These are phyloP conservation scores for Moesziomyces sp. DNA, from an alignment of 1,284 basidiomycete species.

Conservation along the genomic window DNA sequence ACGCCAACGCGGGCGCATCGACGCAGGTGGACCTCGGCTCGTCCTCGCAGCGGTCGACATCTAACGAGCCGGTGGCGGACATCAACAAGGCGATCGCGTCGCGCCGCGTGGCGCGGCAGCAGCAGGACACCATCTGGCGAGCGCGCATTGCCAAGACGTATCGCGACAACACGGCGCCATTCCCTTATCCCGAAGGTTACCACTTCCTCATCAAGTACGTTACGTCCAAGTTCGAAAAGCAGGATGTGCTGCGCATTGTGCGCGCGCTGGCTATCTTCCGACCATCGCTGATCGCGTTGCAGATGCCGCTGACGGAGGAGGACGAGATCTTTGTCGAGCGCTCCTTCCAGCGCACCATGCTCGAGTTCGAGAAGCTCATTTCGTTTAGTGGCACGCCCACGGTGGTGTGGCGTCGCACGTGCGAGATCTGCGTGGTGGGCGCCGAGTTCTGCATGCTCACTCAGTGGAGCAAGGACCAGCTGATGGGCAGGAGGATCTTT, in stretches of 20 bases:
- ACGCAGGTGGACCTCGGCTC: constrained; percentile 38
- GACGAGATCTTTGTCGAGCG: constrained; percentile 81
- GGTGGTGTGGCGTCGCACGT: constrained; percentile 97
- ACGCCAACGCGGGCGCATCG: constrained; percentile 1
- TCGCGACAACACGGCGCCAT: constrained; percentile 56
- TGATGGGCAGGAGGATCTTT: constrained; percentile 65
- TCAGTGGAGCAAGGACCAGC: constrained; percentile 62
- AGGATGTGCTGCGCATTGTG: constrained; percentile 91
- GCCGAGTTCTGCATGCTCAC: constrained; percentile 96
- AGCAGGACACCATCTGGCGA: constrained; percentile 58
- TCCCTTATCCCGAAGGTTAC: constrained; percentile 66
- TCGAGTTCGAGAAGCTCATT: constrained; percentile 95
- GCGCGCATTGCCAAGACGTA: constrained; percentile 64
- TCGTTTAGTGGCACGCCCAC: constrained; percentile 98
- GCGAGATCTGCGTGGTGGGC: constrained; percentile 95
- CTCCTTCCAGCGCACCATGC: constrained; percentile 90
- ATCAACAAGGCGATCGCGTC: constrained; percentile 48
- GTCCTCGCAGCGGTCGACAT: constrained; percentile 33
- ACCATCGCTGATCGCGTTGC: constrained; percentile 92
- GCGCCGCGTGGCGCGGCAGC: constrained; percentile 40
- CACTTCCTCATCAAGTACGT: constrained; percentile 67
- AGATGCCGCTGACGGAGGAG: constrained; percentile 69
- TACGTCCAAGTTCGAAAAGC: constrained; percentile 85
- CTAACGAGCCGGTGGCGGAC: constrained; percentile 44
- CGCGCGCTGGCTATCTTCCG: constrained; percentile 92